A percentile compares a stretch with the other conserved stretches of the same genome.
phyloP scores from a whole-genome alignment of 2,329 filamentous ascomycete species.

The Ophiostoma novo-ulmi region DNA sequence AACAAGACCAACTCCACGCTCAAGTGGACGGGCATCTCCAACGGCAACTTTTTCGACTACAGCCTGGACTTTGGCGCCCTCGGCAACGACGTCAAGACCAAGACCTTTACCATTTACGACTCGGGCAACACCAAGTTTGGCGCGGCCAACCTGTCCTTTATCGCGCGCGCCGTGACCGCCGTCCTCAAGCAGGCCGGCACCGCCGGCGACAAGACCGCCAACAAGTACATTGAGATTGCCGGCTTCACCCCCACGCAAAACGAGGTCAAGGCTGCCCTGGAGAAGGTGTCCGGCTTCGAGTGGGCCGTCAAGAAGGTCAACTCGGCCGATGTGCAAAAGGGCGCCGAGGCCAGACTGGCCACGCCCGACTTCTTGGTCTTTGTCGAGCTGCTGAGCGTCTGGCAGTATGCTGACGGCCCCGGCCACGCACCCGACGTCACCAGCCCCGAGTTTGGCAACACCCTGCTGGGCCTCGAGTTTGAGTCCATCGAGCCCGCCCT shows the following conservation, averaged over 20 bases:
- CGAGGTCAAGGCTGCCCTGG: conserved; percentile 48
- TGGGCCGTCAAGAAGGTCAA: conserved; percentile 43
- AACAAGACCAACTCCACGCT: conserved; percentile 24
- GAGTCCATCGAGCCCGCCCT: conserved; percentile 27
- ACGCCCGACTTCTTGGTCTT: conserved; percentile 38
- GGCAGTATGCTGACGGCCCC: conserved; percentile 37
- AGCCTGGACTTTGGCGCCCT: conserved; percentile 46
- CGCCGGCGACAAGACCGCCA: conserved; percentile 32
- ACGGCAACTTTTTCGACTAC: conserved; percentile 36
- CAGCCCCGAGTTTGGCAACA: conserved; percentile 28
- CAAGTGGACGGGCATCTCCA: conserved; percentile 33
- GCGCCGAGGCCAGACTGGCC: conserved; percentile 40
- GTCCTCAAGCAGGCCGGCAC: conserved; percentile 30
- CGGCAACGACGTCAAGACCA: conserved; percentile 41
- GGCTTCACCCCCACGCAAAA: conserved; percentile 55
- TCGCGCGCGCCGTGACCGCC: conserved; percentile 31
- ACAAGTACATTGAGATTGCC: conserved; percentile 51
- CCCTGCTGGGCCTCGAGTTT: conserved; percentile 30
- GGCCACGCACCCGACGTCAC: conserved; percentile 29
- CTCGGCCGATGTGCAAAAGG: conserved; percentile 36
- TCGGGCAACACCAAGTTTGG: conserved; percentile 31
- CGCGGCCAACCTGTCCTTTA: conserved; percentile 29
- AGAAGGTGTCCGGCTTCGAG: conserved; percentile 47
- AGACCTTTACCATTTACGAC: conserved; percentile 39
- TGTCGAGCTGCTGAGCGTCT: conserved; percentile 30